phyloP scores from a whole-genome alignment of 169 alveolate species.

The Cryptosporidium tyzzeri region DNA sequence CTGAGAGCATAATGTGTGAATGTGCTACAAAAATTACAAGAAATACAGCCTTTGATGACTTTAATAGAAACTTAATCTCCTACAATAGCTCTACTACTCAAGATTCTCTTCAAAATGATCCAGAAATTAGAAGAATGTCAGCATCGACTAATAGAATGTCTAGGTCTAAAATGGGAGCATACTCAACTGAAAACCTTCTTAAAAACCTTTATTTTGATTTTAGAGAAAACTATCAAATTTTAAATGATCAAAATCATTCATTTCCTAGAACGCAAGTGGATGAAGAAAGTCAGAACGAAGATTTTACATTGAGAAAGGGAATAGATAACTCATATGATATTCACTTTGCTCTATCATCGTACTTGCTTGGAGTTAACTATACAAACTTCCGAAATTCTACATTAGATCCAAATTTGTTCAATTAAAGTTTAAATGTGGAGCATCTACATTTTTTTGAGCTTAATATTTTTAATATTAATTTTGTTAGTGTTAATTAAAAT shows the following conservation, averaged over 20 bases:
- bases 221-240: slow-evolving; percentile 41
- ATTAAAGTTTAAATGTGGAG: slow-evolving; percentile 19
- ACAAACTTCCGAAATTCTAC: slow-evolving; percentile 22
- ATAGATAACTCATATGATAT: slow-evolving; percentile 10
- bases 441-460: slow-evolving; percentile 39
- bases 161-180: slow-evolving; percentile 14
- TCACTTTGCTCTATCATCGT: slow-evolving; percentile 15
- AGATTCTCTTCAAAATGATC: not conserved
- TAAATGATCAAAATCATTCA: not conserved
- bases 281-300: not conserved
- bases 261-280: not conserved
- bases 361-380: slow-evolving; percentile 51
- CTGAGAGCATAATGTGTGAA: slow-evolving; percentile 50
- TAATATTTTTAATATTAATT: not conserved
- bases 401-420: slow-evolving; percentile 10
- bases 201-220: slow-evolving; percentile 12
- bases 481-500: not conserved
- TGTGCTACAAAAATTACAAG: slow-evolving; percentile 13
- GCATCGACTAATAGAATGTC: not conserved
- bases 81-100: not conserved
- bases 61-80: slow-evolving; percentile 9
- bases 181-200: slow-evolving; percentile 14
- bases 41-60: not conserved
- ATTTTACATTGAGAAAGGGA: not conserved
- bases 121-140: not conserved